A percentile compares a stretch with the other conserved stretches of the same genome.
phyloP scores from a whole-genome alignment of 768 basidiomycete genomes.

The Tylopilus felleus region DNA sequence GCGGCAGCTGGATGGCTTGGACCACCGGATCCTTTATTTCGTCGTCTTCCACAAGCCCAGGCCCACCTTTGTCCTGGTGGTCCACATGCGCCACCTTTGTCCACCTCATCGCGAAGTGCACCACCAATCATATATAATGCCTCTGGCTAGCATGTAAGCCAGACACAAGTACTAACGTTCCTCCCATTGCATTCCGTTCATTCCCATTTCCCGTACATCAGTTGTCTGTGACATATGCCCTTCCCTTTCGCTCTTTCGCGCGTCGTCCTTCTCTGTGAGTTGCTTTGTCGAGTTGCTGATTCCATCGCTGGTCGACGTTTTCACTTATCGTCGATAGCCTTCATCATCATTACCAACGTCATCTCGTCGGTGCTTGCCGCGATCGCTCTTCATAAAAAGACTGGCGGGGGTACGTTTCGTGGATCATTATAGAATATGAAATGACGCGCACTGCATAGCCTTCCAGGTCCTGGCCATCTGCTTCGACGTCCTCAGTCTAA shows the following conservation, averaged over 20 bases:
- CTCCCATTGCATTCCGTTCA: constrained; percentile 6
- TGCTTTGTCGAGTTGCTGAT: not conserved
- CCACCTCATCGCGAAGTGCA: not conserved
- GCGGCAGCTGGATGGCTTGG: not conserved
- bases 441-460: constrained; percentile 1
- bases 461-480: constrained; percentile 21
- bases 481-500: constrained; percentile 9
- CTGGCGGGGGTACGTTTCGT: constrained; percentile 22
- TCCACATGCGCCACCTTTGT: constrained; percentile 3
- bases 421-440: not conserved
- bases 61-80: constrained; percentile 10
- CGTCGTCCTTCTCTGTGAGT: constrained; percentile 20
- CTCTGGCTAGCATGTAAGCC: not conserved
- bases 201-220: not conserved
- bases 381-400: constrained; percentile 15
- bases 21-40: not conserved
- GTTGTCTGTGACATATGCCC: constrained; percentile 29
- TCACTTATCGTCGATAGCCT: constrained; percentile 9
- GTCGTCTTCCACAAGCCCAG: not conserved
- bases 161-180: not conserved
- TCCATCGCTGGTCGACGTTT: not conserved
- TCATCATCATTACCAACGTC: constrained; percentile 13
- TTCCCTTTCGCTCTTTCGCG: constrained; percentile 24
- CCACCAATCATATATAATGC: constrained; percentile 14
- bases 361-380: constrained; percentile 15